Conservation (phyloP, 805 yeast species). For the Kluyveromyces aestuarii region DNA sequence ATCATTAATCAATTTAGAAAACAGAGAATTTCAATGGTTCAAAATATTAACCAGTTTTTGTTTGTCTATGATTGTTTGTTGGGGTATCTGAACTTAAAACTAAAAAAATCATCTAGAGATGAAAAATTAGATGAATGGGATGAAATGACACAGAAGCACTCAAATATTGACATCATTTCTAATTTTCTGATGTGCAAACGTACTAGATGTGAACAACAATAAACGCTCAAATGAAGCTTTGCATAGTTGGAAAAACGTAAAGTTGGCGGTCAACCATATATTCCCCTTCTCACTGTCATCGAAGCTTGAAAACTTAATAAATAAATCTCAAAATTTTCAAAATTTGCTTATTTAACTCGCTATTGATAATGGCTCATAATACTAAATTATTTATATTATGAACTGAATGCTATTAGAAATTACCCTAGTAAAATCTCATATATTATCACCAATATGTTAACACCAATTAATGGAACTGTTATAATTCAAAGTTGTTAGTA, state of each 20-base stretch:
- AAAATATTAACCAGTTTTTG: conserved; percentile 64
- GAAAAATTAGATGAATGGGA: background rate
- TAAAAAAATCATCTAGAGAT: background rate
- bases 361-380: background rate
- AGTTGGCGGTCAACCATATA: background rate
- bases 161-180: conserved; percentile 8
- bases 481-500: conserved; percentile 1
- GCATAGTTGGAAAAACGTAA: background rate
- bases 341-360: background rate
- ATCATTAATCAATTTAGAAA: conserved; percentile 58
- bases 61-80: conserved; percentile 57
- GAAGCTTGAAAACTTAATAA: no score
- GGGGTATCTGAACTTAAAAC: conserved; percentile 15
- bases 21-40: conserved; percentile 80
- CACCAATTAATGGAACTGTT: conserved; percentile 56
- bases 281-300: background rate
- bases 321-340: no score
- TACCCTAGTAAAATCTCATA: conserved; percentile 66
- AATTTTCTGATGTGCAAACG: conserved; percentile 2
- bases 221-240: background rate
- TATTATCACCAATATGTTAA: conserved; percentile 54
- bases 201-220: background rate
- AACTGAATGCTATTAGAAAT: conserved; percentile 1
- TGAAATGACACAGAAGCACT: background rate
- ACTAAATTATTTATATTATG: no score